Conservation (phyloP, 768 basidiomycete species). For the Kockovaella imperatae region DNA sequence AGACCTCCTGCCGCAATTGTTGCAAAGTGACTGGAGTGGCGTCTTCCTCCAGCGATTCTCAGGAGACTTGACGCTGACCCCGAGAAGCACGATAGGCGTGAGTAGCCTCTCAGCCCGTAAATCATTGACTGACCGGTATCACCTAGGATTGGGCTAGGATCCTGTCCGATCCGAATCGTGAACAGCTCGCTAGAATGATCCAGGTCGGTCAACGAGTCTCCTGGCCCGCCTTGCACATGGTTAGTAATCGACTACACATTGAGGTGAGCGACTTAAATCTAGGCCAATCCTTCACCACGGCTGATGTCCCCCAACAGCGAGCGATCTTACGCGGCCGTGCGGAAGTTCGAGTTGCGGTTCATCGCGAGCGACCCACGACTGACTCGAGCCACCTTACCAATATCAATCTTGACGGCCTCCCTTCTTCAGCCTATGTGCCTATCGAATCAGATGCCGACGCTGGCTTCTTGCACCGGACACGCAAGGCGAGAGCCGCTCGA, state of each 20-base stretch:
- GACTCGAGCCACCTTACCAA: slow-evolving; percentile 9
- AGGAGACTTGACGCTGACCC: slow-evolving; percentile 46
- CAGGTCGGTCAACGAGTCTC: slow-evolving; percentile 78
- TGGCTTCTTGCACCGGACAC: slow-evolving; percentile 56
- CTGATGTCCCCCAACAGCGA: slow-evolving; percentile 57
- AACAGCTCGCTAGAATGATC: slow-evolving; percentile 78
- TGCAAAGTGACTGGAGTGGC: slow-evolving; percentile 93
- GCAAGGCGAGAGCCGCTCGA: slow-evolving; percentile 51
- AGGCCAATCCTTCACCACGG: background rate
- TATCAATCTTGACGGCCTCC: slow-evolving; percentile 12
- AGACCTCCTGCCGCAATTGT: slow-evolving; percentile 83
- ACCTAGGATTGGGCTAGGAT: slow-evolving; percentile 72
- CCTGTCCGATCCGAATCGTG: slow-evolving; percentile 71
- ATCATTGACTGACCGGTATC: slow-evolving; percentile 6
- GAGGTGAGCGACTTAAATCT: slow-evolving; percentile 25
- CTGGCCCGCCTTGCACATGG: slow-evolving; percentile 95
- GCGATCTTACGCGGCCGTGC: slow-evolving; percentile 74
- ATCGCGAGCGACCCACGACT: slow-evolving; percentile 43
- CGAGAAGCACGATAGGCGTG: slow-evolving; percentile 65
- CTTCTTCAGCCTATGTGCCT: slow-evolving; percentile 55
- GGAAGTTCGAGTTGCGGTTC: slow-evolving; percentile 56
- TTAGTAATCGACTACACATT: slow-evolving; percentile 66
- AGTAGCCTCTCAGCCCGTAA: slow-evolving; percentile 20
- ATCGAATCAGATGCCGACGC: slow-evolving; percentile 73
- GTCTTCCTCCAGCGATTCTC: slow-evolving; percentile 92